phyloP scores from a whole-genome alignment of 176 grass and related monocot species.

The Paspalum notatum region DNA sequence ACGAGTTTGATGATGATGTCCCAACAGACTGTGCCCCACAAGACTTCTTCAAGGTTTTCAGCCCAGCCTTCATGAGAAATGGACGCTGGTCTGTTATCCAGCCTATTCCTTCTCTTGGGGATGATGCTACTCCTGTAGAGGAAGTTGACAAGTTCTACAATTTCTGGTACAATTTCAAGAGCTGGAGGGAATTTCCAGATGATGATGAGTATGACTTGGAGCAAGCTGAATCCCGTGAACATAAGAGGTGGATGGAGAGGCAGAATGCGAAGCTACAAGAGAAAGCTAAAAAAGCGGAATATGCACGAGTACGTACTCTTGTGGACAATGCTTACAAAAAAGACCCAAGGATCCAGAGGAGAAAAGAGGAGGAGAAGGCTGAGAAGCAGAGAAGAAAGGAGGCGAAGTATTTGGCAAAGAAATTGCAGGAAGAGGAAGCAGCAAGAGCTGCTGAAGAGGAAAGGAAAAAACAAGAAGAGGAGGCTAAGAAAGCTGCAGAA shows the following conservation, averaged over 20 bases:
- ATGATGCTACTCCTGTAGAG: constrained; percentile 60
- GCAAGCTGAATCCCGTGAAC: constrained; percentile 95
- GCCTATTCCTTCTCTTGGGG: constrained; percentile 76
- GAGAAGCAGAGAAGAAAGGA: constrained; percentile 89
- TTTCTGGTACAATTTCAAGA: constrained; percentile 96
- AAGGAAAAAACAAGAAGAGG: constrained; percentile 72
- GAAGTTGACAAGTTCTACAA: constrained; percentile 91
- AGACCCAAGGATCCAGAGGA: constrained; percentile 84
- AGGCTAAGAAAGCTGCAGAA: constrained; percentile 75
- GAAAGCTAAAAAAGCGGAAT: constrained; percentile 82
- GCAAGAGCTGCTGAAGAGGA: constrained; percentile 74
- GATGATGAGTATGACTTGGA: constrained; percentile 93
- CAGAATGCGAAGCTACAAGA: constrained; percentile 88
- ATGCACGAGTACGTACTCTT: constrained; percentile 67
- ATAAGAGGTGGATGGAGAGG: constrained; percentile 99
- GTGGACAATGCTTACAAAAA: constrained; percentile 91
- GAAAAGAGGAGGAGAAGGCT: constrained; percentile 88
- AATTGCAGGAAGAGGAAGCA: constrained; percentile 85
- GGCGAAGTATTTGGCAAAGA: constrained; percentile 77
- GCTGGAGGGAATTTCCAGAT: constrained; percentile 92
- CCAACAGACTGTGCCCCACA: constrained; percentile 90
- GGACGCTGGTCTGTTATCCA: constrained; percentile 85
- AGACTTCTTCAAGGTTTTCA: constrained; percentile 94
- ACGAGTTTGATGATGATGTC: constrained; percentile 99
- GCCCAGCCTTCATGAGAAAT: constrained; percentile 95